Conservation (phyloP, 1,139 yeast species). For the Suhomyces choctaworum region DNA sequence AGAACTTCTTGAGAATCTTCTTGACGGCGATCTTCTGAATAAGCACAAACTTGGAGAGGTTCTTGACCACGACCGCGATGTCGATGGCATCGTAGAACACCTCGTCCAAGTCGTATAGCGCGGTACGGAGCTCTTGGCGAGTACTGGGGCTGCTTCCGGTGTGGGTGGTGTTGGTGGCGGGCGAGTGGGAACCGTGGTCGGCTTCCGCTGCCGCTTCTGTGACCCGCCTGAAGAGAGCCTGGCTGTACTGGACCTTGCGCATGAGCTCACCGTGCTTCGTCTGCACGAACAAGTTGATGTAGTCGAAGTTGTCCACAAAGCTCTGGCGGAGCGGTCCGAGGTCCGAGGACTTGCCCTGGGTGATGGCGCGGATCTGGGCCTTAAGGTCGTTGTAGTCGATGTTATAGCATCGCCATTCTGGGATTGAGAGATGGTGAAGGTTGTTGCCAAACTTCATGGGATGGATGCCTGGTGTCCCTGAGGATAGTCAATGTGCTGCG, state of each 20-base stretch:
- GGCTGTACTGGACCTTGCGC: slow-evolving; percentile 30
- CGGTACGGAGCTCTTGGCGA: slow-evolving; percentile 8
- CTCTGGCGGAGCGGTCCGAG: slow-evolving; percentile 29
- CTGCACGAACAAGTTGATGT: slow-evolving; percentile 57
- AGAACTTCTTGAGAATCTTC: slow-evolving; percentile 77
- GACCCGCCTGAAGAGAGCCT: slow-evolving; percentile 9
- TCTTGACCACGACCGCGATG: slow-evolving; percentile 62
- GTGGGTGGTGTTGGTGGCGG: not conserved
- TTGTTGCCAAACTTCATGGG: slow-evolving; percentile 93
- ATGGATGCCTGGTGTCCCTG: too few relatives aligned
- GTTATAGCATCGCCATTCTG: slow-evolving; percentile 85
- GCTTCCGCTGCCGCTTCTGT: slow-evolving; percentile 1
- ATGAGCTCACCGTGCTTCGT: slow-evolving; percentile 66
- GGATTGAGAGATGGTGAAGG: slow-evolving; percentile 70
- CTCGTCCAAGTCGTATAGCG: slow-evolving; percentile 19
- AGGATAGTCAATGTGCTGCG: too few relatives aligned
- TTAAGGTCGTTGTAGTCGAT: slow-evolving; percentile 81
- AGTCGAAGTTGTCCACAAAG: slow-evolving; percentile 51
- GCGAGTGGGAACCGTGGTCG: not conserved
- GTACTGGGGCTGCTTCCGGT: slow-evolving; percentile 20
- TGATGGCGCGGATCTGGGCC: slow-evolving; percentile 53
- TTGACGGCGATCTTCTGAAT: slow-evolving; percentile 81
- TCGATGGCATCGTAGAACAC: slow-evolving; percentile 42
- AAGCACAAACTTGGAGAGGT: slow-evolving; percentile 69
- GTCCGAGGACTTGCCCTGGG: slow-evolving; percentile 23